Evolutionary conservation across 2,329 filamentous ascomycete species (phyloP).

Genomic region (Aspergillus oerlinghausenensis): DNA sequence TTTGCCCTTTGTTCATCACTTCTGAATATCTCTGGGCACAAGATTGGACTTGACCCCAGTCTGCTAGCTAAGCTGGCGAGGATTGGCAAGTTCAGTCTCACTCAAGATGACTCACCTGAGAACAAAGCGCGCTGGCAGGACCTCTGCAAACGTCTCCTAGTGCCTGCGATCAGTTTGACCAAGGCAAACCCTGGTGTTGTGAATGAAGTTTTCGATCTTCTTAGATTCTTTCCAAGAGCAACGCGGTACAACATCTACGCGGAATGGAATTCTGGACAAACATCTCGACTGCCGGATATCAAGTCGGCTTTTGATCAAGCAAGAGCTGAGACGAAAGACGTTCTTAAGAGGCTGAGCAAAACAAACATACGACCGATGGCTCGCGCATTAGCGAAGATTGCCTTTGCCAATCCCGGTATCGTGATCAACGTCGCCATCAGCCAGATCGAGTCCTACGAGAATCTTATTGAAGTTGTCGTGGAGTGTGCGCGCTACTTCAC

Average conservation of each 20-base stretch:
- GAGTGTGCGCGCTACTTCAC: constrained; percentile 95
- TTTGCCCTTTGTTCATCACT: constrained; percentile 82
- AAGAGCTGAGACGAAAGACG: constrained; percentile 72
- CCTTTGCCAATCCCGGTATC: constrained; percentile 81
- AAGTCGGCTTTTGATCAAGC: constrained; percentile 72
- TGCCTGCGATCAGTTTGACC: constrained; percentile 82
- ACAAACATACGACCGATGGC: constrained; percentile 85
- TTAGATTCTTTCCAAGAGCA: constrained; percentile 71
- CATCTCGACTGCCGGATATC: constrained; percentile 72
- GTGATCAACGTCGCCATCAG: constrained; percentile 85
- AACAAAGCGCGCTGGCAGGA: constrained; percentile 80
- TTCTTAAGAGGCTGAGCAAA: constrained; percentile 83
- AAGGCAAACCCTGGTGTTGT: constrained; percentile 78
- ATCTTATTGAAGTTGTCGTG: constrained; percentile 90
- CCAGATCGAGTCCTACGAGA: constrained; percentile 90
- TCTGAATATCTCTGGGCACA: constrained; percentile 78
- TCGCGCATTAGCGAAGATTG: constrained; percentile 84
- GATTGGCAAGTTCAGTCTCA: constrained; percentile 74
- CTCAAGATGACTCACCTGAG: constrained; percentile 61
- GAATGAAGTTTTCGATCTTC: constrained; percentile 79
- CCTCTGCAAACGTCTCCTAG: constrained; percentile 74
- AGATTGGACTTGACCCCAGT: constrained; percentile 77
- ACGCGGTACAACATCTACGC: constrained; percentile 84
- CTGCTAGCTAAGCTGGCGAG: constrained; percentile 77
- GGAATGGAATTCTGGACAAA: constrained; percentile 82